Evolutionary conservation across 768 basidiomycete species (phyloP).

Genomic region (Suillus variegatus): DNA sequence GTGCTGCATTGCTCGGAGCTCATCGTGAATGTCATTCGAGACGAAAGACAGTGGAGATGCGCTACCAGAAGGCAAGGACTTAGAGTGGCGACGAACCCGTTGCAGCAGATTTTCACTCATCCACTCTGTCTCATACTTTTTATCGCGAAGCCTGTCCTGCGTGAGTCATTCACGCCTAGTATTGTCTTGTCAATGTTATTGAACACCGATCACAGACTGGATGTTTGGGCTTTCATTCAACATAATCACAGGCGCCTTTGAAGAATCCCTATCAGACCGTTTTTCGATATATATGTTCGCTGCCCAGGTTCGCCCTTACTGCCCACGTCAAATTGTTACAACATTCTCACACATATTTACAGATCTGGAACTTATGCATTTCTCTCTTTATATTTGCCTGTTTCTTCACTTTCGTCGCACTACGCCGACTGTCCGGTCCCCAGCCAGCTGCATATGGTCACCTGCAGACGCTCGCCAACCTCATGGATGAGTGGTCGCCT

Average conservation of each 20-base stretch:
- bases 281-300: slow-evolving; percentile 20
- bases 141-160: slow-evolving; percentile 24
- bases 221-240: slow-evolving; percentile 29
- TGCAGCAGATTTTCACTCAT: slow-evolving; percentile 23
- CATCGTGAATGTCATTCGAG: slow-evolving; percentile 29
- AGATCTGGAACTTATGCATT: slow-evolving; percentile 31
- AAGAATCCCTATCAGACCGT: background rate
- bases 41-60: slow-evolving; percentile 28
- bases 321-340: background rate
- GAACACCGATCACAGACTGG: slow-evolving; percentile 22
- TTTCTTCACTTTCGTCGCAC: slow-evolving; percentile 16
- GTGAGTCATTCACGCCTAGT: slow-evolving; percentile 17
- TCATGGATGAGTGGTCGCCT: slow-evolving; percentile 37
- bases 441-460: slow-evolving; percentile 36
- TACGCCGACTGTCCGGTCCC: slow-evolving; percentile 20
- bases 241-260: rapidly evolving
- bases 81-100: slow-evolving; percentile 19
- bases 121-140: slow-evolving; percentile 19
- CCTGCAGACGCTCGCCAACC: slow-evolving; percentile 34
- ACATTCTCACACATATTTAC: background rate
- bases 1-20: slow-evolving; percentile 31
- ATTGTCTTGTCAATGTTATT: background rate
- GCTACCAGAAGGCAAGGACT: slow-evolving; percentile 19
- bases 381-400: slow-evolving; percentile 24
- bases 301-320: slow-evolving; percentile 20